Percentiles rank a stretch among this genome's conserved stretches.
phyloP scores from a whole-genome alignment of 768 basidiomycete genomes.

The Strobilomyces dryophilus region DNA sequence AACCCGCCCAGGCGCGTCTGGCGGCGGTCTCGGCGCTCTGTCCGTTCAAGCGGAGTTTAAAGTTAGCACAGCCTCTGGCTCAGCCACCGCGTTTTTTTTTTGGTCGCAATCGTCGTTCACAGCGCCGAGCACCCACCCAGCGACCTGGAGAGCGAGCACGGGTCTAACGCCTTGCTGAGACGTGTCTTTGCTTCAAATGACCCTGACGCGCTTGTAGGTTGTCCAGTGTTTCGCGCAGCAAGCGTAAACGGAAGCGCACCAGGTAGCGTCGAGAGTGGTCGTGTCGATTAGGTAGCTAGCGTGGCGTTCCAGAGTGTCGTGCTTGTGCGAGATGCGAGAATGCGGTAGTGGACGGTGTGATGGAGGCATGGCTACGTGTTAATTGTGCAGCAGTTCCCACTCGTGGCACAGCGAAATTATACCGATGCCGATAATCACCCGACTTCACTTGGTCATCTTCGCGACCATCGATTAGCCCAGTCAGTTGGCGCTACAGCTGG shows the following conservation, averaged over 20 bases:
- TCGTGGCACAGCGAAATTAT: constrained; percentile 14
- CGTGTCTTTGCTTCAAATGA: not conserved
- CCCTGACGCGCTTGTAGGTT: not conserved
- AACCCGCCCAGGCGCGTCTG: constrained; percentile 11
- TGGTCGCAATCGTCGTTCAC: constrained; percentile 10
- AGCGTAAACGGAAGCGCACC: not conserved
- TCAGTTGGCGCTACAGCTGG: not conserved
- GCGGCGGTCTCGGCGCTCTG: not conserved
- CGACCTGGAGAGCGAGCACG: not conserved
- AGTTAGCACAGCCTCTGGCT: not conserved
- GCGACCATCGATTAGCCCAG: constrained; percentile 20
- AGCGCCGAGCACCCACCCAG: constrained; percentile 1
- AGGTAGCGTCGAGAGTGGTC: not conserved
- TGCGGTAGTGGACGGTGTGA: constrained; percentile 12
- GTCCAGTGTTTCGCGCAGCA: not conserved
- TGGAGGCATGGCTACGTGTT: constrained; percentile 10
- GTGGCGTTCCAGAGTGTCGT: not conserved
- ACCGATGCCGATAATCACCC: constrained; percentile 11
- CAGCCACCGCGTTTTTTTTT: constrained; percentile 8
- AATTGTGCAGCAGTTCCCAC: constrained; percentile 17
- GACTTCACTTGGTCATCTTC: constrained; percentile 4
- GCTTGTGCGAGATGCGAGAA: not conserved
- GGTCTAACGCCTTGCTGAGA: not conserved
- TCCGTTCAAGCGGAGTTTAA: constrained; percentile 18
- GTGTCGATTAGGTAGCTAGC: not conserved